Conservation (phyloP, 495 filamentous ascomycete species). For the Xylaria castorea region DNA sequence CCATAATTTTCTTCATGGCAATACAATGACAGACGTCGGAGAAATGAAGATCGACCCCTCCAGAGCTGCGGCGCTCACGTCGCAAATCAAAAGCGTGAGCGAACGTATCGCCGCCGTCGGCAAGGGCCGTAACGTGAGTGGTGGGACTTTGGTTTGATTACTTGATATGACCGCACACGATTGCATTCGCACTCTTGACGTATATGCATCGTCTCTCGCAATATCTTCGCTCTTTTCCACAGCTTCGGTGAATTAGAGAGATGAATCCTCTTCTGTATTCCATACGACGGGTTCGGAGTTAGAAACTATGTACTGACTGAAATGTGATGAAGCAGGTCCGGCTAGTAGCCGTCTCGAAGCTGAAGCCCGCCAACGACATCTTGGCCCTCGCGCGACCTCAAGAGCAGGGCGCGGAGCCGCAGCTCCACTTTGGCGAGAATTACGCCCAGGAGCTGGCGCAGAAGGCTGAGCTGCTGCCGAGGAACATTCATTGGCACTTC, state of each 20-base stretch:
- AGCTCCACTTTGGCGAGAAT: conserved; percentile 94
- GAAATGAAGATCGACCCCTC: conserved; percentile 61
- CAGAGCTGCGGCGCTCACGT: conserved; percentile 55
- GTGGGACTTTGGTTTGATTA: conserved; percentile 26
- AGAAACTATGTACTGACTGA: conserved; percentile 1
- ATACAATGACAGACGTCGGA: conserved; percentile 47
- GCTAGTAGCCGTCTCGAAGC: conserved; percentile 91
- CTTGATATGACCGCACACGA: not conserved
- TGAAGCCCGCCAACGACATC: conserved; percentile 89
- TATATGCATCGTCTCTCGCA: too few relatives aligned
- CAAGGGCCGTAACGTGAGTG: conserved; percentile 54
- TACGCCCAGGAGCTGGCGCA: conserved; percentile 91
- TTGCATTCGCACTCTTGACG: too few relatives aligned
- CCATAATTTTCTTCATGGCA: conserved; percentile 22
- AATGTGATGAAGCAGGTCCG: conserved; percentile 64
- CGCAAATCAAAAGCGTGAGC: conserved; percentile 54
- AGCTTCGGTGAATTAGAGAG: not conserved
- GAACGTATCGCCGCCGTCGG: conserved; percentile 54
- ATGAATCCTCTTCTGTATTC: not conserved
- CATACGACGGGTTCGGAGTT: not conserved
- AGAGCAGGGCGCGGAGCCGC: conserved; percentile 51
- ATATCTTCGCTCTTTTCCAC: too few relatives aligned
- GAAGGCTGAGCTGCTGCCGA: conserved; percentile 80
- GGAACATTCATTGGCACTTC: conserved; percentile 90
- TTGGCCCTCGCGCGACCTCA: conserved; percentile 71